Evolutionary conservation across 2,329 filamentous ascomycete species (phyloP).

Genomic region (Scedosporium minutisporum): DNA sequence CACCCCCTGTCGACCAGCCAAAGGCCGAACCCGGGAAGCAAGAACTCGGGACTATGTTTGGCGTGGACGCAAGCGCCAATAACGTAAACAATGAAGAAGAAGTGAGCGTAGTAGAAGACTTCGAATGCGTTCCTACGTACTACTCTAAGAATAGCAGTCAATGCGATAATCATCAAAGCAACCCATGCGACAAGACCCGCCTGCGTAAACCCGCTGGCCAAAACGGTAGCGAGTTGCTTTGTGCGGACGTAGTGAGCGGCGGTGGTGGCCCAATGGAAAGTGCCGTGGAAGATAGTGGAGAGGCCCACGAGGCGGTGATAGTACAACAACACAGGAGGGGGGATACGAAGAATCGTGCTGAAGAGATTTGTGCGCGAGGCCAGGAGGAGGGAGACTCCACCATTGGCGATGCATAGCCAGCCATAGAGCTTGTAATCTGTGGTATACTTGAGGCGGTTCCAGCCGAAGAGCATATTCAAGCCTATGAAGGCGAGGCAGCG

Average conservation of each 20-base stretch:
- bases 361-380: slow-evolving; percentile 16
- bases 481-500: slow-evolving; percentile 13
- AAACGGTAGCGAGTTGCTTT: slow-evolving; percentile 12
- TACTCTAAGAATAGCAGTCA: slow-evolving; percentile 13
- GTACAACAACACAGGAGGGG: slow-evolving; percentile 10
- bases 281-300: slow-evolving; percentile 15
- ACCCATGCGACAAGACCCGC: slow-evolving; percentile 15
- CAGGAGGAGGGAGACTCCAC: slow-evolving; percentile 15
- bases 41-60: slow-evolving; percentile 14
- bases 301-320: slow-evolving; percentile 16
- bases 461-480: slow-evolving; percentile 15
- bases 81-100: slow-evolving; percentile 15
- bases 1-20: slow-evolving; percentile 14
- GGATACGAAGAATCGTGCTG: slow-evolving; percentile 12
- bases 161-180: slow-evolving; percentile 11
- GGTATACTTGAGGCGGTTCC: slow-evolving; percentile 13
- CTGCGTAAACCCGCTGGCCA: slow-evolving; percentile 11
- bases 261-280: slow-evolving; percentile 13
- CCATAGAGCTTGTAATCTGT: slow-evolving; percentile 18
- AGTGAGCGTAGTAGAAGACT: slow-evolving; percentile 16
- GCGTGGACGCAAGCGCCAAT: slow-evolving; percentile 15
- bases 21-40: slow-evolving; percentile 14
- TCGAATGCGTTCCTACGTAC: slow-evolving; percentile 14
- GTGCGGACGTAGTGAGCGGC: slow-evolving; percentile 13
- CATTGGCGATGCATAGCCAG: slow-evolving; percentile 18